phyloP scores from a whole-genome alignment of 805 yeast species.

The Candida pini region DNA sequence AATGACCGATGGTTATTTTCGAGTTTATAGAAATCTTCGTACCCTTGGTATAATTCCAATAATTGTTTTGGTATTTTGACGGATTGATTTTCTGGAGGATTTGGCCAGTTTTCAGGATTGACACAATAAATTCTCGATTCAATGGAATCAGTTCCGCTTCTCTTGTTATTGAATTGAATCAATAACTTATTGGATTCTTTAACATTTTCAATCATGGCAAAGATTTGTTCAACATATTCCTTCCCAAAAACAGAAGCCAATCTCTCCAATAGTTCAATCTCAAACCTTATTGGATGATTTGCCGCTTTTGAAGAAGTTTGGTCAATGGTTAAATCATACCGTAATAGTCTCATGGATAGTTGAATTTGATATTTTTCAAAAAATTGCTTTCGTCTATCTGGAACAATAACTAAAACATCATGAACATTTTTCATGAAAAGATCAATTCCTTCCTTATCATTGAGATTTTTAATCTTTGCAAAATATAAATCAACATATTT shows the following conservation, averaged over 20 bases:
- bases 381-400: slow-evolving; percentile 15
- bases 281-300: slow-evolving; percentile 9
- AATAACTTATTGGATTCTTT: slow-evolving; percentile 9
- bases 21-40: slow-evolving; percentile 8
- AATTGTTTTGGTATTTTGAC: slow-evolving; percentile 12
- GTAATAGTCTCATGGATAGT: slow-evolving; percentile 14
- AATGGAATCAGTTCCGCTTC: not conserved
- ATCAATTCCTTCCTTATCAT: not conserved
- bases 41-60: slow-evolving; percentile 2
- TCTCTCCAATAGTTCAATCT: slow-evolving; percentile 3
- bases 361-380: slow-evolving; percentile 19
- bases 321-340: no score
- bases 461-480: slow-evolving; percentile 4
- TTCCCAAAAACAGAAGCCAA: slow-evolving; percentile 10
- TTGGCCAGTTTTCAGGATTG: slow-evolving; percentile 15
- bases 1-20: slow-evolving; percentile 15
- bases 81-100: slow-evolving; percentile 17
- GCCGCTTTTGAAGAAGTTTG: no score
- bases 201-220: slow-evolving; percentile 13
- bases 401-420: slow-evolving; percentile 11
- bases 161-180: slow-evolving; percentile 2
- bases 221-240: slow-evolving; percentile 15
- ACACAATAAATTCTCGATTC: slow-evolving; percentile 11
- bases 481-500: slow-evolving; percentile 9
- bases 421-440: slow-evolving; percentile 1